A percentile compares a stretch with the other conserved stretches of the same genome.
phyloP scores from a whole-genome alignment of 2,329 filamentous ascomycete species.

The Alternaria hordeiaustralica region DNA sequence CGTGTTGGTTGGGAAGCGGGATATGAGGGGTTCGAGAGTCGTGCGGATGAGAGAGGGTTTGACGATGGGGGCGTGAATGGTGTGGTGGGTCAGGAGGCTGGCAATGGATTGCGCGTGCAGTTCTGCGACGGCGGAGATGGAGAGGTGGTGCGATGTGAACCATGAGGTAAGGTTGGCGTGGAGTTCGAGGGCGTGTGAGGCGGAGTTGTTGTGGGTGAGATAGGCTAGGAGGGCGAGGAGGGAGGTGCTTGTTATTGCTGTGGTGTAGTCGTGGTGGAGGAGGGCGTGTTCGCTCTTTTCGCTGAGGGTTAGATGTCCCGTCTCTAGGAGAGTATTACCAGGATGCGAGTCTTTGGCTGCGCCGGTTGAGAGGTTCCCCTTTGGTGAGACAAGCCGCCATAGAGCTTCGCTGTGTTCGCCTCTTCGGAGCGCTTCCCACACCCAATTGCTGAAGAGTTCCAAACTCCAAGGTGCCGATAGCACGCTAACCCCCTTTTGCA shows the following conservation, averaged over 20 bases:
- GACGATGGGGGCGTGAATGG: constrained; percentile 67
- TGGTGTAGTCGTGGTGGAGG: constrained; percentile 49
- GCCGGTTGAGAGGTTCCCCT: constrained; percentile 14
- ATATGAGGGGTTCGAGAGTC: constrained; percentile 66
- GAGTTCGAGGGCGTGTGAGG: constrained; percentile 47
- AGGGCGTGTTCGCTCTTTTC: constrained; percentile 61
- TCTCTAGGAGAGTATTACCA: constrained; percentile 16
- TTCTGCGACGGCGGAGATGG: constrained; percentile 58
- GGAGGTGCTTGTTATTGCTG: constrained; percentile 64
- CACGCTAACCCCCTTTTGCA: constrained; percentile 54
- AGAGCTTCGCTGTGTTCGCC: constrained; percentile 44
- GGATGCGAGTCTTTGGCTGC: constrained; percentile 8
- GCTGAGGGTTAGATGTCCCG: constrained; percentile 20
- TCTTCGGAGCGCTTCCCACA: constrained; percentile 69
- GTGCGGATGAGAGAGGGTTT: constrained; percentile 70
- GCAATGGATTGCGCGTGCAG: constrained; percentile 72
- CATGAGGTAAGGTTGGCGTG: constrained; percentile 39
- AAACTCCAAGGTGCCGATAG: constrained; percentile 59
- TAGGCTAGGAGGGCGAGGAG: constrained; percentile 72
- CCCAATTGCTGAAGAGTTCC: constrained; percentile 64
- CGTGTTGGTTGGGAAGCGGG: constrained; percentile 75
- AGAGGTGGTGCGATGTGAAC: constrained; percentile 32
- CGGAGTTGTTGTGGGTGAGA: constrained; percentile 54
- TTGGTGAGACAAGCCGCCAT: constrained; percentile 42
- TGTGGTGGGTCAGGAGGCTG: constrained; percentile 70